Conservation (phyloP, 2,329 filamentous ascomycete species). For the Cercospora brassicicola region DNA sequence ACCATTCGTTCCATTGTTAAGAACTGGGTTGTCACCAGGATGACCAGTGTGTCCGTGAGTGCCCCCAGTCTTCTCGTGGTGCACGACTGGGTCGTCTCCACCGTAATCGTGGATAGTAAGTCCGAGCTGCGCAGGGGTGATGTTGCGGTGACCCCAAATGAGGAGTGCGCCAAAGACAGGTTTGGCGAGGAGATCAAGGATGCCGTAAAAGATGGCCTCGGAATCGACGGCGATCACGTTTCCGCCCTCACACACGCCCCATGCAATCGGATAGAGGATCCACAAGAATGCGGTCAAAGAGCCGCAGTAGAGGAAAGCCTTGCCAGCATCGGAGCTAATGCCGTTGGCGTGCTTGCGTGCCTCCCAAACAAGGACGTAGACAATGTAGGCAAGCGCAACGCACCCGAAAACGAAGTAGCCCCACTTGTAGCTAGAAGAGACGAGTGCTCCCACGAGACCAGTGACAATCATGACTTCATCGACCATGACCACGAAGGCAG, state of each 20-base stretch:
- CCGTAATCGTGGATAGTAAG: constrained; percentile 53
- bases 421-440: constrained; percentile 65
- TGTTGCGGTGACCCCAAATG: constrained; percentile 63
- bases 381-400: constrained; percentile 55
- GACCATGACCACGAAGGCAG: constrained; percentile 62
- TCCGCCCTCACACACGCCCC: constrained; percentile 63
- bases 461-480: constrained; percentile 68
- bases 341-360: constrained; percentile 57
- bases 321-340: constrained; percentile 56
- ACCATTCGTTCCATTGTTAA: constrained; percentile 29
- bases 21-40: neutral
- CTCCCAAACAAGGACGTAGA: constrained; percentile 60
- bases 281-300: constrained; percentile 61
- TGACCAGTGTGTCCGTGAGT: constrained; percentile 25
- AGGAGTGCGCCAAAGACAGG: constrained; percentile 62
- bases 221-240: constrained; percentile 66
- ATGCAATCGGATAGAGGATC: constrained; percentile 65
- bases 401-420: constrained; percentile 62
- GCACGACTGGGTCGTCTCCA: constrained; percentile 39
- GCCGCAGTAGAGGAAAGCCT: constrained; percentile 58
- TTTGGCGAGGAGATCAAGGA: constrained; percentile 66
- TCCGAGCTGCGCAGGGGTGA: constrained; percentile 59
- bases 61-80: constrained; percentile 38
- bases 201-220: constrained; percentile 67
- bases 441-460: constrained; percentile 65